phyloP scores from a whole-genome alignment of 2,329 filamentous ascomycete genomes.

The Fusarium oligoseptatum region DNA sequence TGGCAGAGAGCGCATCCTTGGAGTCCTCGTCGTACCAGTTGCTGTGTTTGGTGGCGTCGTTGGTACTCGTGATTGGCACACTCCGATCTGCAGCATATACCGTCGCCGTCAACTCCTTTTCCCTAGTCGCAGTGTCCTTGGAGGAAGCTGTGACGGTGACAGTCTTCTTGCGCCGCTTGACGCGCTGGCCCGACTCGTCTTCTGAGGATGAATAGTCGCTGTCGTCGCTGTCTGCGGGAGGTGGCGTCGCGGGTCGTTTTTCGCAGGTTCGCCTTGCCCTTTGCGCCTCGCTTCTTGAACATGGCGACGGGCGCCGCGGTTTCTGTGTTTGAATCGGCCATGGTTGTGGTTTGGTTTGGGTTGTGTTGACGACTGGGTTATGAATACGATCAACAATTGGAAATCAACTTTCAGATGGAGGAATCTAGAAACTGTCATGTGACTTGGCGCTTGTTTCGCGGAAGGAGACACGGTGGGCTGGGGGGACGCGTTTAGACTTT shows the following conservation, averaged over 20 bases:
- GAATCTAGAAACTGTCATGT: slow-evolving; percentile 35
- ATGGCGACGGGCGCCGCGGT: slow-evolving; percentile 68
- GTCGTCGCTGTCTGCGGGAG: slow-evolving; percentile 73
- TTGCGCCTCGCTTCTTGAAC: slow-evolving; percentile 89
- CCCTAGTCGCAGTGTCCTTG: slow-evolving; percentile 55
- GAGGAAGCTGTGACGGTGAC: slow-evolving; percentile 76
- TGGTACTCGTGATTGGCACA: slow-evolving; percentile 73
- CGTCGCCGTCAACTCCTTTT: slow-evolving; percentile 61
- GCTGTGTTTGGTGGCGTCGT: slow-evolving; percentile 89
- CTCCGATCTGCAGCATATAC: slow-evolving; percentile 72
- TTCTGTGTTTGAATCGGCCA: slow-evolving; percentile 38
- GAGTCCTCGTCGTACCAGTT: slow-evolving; percentile 90
- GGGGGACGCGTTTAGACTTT: background rate
- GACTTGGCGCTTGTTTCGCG: slow-evolving; percentile 26
- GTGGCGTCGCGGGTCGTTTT: slow-evolving; percentile 87
- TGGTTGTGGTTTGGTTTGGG: slow-evolving; percentile 10
- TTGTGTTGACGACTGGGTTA: background rate
- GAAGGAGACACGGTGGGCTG: background rate
- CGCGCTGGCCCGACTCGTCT: slow-evolving; percentile 79
- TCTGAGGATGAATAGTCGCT: slow-evolving; percentile 79
- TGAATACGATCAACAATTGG: slow-evolving; percentile 23
- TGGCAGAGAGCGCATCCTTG: slow-evolving; percentile 58
- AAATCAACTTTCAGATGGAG: slow-evolving; percentile 34
- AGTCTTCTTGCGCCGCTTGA: slow-evolving; percentile 82
- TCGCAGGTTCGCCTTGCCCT: slow-evolving; percentile 81